Base-by-base conservation (phyloP, 495 filamentous ascomycete genomes). In the Penicillium antarcticum region DNA sequence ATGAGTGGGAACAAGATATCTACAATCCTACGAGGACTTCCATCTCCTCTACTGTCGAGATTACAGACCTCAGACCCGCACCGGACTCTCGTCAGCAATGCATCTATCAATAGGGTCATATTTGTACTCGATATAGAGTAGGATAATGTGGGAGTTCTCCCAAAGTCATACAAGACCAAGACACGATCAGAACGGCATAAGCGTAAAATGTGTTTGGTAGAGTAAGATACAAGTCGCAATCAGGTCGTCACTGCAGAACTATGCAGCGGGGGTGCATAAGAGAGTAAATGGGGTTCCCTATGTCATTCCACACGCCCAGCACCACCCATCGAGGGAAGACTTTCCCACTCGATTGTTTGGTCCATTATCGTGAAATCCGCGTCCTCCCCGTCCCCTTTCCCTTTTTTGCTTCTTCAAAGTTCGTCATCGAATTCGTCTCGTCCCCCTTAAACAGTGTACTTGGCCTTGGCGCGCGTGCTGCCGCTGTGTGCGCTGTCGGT, bases 401-500 rank as follows among this genome's bases (percentile, higher is more conserved):
- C 12, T 35, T 45, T 32, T 47, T 32, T 52, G 29, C 17, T 40
- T 49, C 13, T 23, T 40, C 45, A 31, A 39, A 16, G 45, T 32
- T 48, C 39, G n/a, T 42, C 29, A 23, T 24, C 8, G 51, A 21
- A 35, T 23, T 40, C 44, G 17, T 19, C 24, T 45, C 26, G 32
- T 46, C 32, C 48, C 34, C 44, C 44, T 66, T 83, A 98, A 55
- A 88, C 92, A 18, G 80, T 79, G 65, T 89, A 89, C 79, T 97
- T 99, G 49, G 95, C 89, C 79, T 94, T 96, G 26, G 94, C 94
- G 51, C 95, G 83, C 11, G 88, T 95, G 75, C 92, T 96, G 45
- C 94, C 94, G 48, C 83, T 85, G 66, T 95, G 88, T 39, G 94
- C 92, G 58, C 84, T 87, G 52, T 98, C 94, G 9, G 91, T 96